Conservation (phyloP, 139 green algal species). For the Tetradesmus lagerheimii region DNA sequence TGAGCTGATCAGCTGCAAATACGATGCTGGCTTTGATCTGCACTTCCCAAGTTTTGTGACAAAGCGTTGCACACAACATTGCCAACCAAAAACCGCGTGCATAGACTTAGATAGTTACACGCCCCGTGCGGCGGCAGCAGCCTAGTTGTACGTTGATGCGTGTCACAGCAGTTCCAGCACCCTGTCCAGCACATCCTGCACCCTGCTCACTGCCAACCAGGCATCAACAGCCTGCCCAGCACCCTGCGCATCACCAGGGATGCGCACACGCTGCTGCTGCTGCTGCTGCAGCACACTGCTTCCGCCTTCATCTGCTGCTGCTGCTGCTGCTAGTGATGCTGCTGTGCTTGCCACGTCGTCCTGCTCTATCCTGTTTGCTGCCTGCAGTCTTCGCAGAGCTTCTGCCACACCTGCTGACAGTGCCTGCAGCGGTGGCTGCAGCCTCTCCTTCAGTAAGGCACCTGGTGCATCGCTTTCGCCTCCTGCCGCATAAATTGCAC, state of each 20-base stretch:
- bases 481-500: background rate
- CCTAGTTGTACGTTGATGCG: background rate
- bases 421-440: background rate
- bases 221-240: slow-evolving; percentile 38
- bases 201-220: slow-evolving; percentile 39
- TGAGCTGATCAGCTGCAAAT: no score
- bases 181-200: slow-evolving; percentile 43
- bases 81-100: no score
- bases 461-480: background rate
- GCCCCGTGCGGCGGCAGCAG: no score
- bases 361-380: background rate
- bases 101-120: no score
- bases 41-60: no score
- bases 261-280: background rate
- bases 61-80: no score
- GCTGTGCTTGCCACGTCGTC: background rate
- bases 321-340: background rate
- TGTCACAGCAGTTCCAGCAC: slow-evolving; percentile 37
- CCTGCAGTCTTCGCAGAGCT: background rate
- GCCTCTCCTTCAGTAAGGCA: background rate
- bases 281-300: background rate
- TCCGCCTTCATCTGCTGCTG: background rate
- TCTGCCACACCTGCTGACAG: background rate
- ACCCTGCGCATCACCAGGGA: slow-evolving; percentile 26
- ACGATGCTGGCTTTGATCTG: no score